Conservation (phyloP, 2,329 filamentous ascomycete genomes). For the Ophiostoma australiae region DNA sequence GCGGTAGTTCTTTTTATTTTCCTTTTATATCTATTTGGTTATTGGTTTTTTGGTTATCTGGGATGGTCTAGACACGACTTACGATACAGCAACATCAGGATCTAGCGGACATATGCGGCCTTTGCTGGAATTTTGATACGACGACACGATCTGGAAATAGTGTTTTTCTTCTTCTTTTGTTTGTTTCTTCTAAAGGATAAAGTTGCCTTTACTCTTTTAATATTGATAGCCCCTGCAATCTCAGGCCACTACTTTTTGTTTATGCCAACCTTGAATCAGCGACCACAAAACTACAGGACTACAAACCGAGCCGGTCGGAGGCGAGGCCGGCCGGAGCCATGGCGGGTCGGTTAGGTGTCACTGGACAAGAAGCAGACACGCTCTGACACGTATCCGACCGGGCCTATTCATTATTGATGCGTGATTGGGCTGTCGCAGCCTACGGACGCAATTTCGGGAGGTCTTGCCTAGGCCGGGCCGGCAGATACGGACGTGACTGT, state of each 20-base stretch:
- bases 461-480: background rate
- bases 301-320: background rate
- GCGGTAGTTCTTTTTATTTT: constrained; percentile 28
- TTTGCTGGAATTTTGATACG: too few relatives aligned
- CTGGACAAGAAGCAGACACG: background rate
- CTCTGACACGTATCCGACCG: background rate
- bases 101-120: too few relatives aligned
- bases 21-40: background rate
- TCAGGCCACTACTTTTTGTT: too few relatives aligned
- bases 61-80: too few relatives aligned
- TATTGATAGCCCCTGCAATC: too few relatives aligned
- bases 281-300: too few relatives aligned
- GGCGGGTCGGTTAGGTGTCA: constrained; percentile 1
- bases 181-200: background rate
- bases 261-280: too few relatives aligned
- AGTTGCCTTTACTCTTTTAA: too few relatives aligned
- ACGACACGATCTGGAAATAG: background rate
- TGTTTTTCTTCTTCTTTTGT: background rate
- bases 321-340: background rate
- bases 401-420: background rate
- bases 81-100: too few relatives aligned
- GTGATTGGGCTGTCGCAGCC: background rate
- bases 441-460: background rate
- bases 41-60: background rate
- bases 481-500: background rate